A percentile compares a stretch with the other conserved stretches of the same genome.
phyloP scores from a whole-genome alignment of 2,329 filamentous ascomycete genomes.

The Cyphellophora europaea region DNA sequence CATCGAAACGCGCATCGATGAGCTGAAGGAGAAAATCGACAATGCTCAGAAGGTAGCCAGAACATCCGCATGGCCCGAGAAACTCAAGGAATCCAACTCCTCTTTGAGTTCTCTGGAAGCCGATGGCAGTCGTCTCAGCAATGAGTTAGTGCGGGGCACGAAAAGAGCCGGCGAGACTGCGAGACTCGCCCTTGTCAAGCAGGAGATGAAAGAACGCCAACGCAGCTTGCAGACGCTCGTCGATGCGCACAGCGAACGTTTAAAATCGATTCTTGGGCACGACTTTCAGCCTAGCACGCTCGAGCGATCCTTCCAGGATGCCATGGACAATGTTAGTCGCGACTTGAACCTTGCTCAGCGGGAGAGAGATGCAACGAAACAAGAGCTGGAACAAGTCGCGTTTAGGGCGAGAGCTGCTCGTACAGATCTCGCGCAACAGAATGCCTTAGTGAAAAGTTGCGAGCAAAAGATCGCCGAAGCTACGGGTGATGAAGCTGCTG shows the following conservation, averaged over 20 bases:
- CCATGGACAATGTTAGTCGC: conserved; percentile 36
- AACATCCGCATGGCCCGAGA: conserved; percentile 57
- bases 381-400: conserved; percentile 68
- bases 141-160: conserved; percentile 77
- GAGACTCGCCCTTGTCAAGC: conserved; percentile 72
- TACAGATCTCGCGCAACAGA: conserved; percentile 55
- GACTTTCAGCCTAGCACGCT: conserved; percentile 63
- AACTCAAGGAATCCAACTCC: conserved; percentile 57
- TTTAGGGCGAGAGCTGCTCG: conserved; percentile 59
- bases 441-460: conserved; percentile 52
- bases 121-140: conserved; percentile 60
- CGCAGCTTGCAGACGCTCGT: conserved; percentile 68
- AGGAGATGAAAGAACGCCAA: conserved; percentile 65
- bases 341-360: conserved; percentile 53
- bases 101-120: conserved; percentile 62
- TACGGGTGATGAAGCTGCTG: conserved; percentile 40
- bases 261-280: conserved; percentile 54
- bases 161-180: conserved; percentile 73
- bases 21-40: conserved; percentile 55
- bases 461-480: conserved; percentile 54
- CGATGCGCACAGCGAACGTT: conserved; percentile 62
- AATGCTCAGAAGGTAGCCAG: conserved; percentile 56
- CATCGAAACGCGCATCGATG: conserved; percentile 63
- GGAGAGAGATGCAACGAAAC: conserved; percentile 58
- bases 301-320: conserved; percentile 60